Evolutionary conservation across 2,329 filamentous ascomycete species (phyloP), one percentile per base, ranked within the genome.

Genomic region (Stachybotrys echinatus): DNA sequence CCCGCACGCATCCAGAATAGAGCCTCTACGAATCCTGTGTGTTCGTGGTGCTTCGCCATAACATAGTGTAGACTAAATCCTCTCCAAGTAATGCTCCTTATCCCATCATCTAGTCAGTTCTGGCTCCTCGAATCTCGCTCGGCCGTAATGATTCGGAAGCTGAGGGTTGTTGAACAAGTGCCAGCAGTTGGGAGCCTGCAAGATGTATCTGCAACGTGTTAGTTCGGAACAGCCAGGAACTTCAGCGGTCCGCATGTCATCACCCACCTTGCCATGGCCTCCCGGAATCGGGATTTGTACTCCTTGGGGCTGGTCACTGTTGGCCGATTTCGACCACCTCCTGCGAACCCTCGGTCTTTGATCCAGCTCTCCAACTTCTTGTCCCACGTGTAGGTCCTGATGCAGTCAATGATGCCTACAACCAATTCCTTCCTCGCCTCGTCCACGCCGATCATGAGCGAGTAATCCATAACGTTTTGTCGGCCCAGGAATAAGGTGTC

Each of bases 341-440:
- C 84, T 1, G 82, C 87, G 61, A 92, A 90, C 1, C 89, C 94
- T 38, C 92, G 87, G 64, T 97, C 92, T 70, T 99, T 99, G 79
- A 99, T 96, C 94, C 94, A 99, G 49, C 87, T 94, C 73, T 99
- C 94, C n/a, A 99, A 81, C 66, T 96, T 96, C 77, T 99, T 99
- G 74, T 99, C 94, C 91, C 94, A 99, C 0, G 94, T 99, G 65
- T 97, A 99, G 0, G 94, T 99, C 49, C 94, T 84, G 58, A 99
- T 97, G 66, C 94, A 97, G 67, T 99, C 92, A 56, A 99, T 97
- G 61, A 99, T 97, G 5, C 94, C 94, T 2, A 99, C 92, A 14
- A 97, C 90, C 14, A 99, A 81, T 70, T 99, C 92, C 61, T 92
- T 92, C 55, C 84, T 82, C 37, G 79, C 78, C 65, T 96, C 94